A percentile compares a stretch with the other conserved stretches of the same genome.
These are phyloP conservation scores for Aspergillus heteromorphus DNA, from an alignment of 495 filamentous ascomycete genomes.

Conservation along the genomic window DNA sequence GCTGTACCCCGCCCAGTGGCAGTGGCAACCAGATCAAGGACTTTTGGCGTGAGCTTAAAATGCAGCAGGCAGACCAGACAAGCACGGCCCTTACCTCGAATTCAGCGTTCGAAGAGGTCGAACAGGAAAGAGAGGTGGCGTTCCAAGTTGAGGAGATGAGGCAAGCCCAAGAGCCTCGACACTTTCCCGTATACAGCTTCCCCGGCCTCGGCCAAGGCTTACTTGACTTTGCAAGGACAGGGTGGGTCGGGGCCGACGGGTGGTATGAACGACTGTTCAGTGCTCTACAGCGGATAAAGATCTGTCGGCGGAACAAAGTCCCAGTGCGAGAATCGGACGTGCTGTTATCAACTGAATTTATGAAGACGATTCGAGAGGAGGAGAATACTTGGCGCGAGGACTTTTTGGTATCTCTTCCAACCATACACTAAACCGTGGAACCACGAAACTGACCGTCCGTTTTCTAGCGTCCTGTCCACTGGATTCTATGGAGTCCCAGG, in stretches of 20 bases:
- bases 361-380: not conserved
- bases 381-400: not conserved
- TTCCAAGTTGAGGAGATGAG: conserved; percentile 22
- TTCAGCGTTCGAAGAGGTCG: conserved; percentile 45
- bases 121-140: conserved; percentile 37
- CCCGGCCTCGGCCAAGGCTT: not conserved
- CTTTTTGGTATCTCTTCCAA: not conserved
- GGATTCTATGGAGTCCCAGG: conserved; percentile 31
- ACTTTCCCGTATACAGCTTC: not conserved
- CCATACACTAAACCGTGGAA: not conserved
- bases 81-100: not conserved
- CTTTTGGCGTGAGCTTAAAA: not conserved
- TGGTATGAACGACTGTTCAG: not conserved
- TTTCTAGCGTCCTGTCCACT: conserved; percentile 8
- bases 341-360: not conserved
- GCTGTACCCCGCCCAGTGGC: too few relatives aligned
- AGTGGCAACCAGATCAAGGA: not conserved
- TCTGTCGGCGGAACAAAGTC: not conserved
- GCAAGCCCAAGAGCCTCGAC: conserved; percentile 23
- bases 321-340: not conserved
- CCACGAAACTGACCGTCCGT: not conserved
- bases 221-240: not conserved
- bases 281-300: not conserved
- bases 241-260: not conserved
- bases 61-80: not conserved